Conservation (phyloP, 2,329 filamentous ascomycete genomes). For the Sordariomycetes sp. region DNA sequence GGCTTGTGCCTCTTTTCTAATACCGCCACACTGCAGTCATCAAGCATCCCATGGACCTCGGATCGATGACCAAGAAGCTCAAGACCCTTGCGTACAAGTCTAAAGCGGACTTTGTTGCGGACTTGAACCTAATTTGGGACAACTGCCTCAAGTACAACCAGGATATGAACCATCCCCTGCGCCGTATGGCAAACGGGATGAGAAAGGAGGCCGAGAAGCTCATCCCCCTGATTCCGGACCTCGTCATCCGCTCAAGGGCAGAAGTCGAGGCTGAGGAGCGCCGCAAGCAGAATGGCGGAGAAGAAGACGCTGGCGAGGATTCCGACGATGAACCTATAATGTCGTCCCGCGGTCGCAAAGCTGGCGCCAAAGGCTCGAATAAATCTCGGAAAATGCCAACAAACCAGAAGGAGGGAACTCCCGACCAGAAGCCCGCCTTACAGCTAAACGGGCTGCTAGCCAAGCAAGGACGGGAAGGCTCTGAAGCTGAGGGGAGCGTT, state of each 20-base stretch:
- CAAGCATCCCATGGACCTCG: slow-evolving; percentile 95
- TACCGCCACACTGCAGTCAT: slow-evolving; percentile 47
- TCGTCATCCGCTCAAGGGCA: slow-evolving; percentile 77
- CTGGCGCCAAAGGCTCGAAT: slow-evolving; percentile 60
- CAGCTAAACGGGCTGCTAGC: slow-evolving; percentile 52
- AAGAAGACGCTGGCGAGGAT: slow-evolving; percentile 73
- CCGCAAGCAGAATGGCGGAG: slow-evolving; percentile 73
- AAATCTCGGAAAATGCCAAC: slow-evolving; percentile 59
- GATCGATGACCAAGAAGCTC: slow-evolving; percentile 96
- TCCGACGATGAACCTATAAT: slow-evolving; percentile 98
- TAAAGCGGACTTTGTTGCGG: slow-evolving; percentile 87
- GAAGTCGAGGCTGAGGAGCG: slow-evolving; percentile 86
- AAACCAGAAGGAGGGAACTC: slow-evolving; percentile 67
- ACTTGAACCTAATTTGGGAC: slow-evolving; percentile 90
- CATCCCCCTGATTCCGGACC: slow-evolving; percentile 86
- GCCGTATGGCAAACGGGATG: slow-evolving; percentile 93
- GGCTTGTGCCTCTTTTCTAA: slow-evolving; percentile 10
- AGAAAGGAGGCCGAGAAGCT: slow-evolving; percentile 95
- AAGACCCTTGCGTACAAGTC: slow-evolving; percentile 69
- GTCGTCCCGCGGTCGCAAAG: slow-evolving; percentile 76
- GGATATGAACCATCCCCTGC: slow-evolving; percentile 71
- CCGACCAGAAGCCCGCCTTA: slow-evolving; percentile 62
- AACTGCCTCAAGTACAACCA: slow-evolving; percentile 96
- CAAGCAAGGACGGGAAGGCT: slow-evolving; percentile 52
- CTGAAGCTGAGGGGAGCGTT: slow-evolving; percentile 74